Evolutionary conservation across 2,329 filamentous ascomycete genomes (phyloP), one percentile per base, ranked within the genome.

Genomic region (Cryoendolithus antarcticus): DNA sequence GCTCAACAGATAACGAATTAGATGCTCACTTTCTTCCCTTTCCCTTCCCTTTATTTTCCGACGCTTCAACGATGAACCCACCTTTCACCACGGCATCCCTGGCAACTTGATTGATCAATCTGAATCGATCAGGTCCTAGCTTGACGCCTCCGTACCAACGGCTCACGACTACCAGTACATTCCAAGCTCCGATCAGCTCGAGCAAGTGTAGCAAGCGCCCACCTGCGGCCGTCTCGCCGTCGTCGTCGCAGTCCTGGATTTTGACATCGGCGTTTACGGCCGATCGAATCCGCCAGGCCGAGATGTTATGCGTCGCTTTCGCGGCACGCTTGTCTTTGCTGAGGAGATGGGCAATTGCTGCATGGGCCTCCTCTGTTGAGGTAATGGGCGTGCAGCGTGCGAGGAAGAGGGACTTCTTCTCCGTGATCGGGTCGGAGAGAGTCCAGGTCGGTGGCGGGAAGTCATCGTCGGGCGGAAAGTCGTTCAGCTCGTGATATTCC

Each of bases 191-290:
- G 84, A 95, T 95, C 44, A 94, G 64, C 65, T 95, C 86, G 78
- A 98, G 81, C 24, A 98, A 66, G 63, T 93, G 86, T 44, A 96
- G 62, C 54, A 98, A 62, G 32, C 91, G 72, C 0, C 82, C 79
- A 1, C 91, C 91, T 0, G 91, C 91, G 4, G 91, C 91, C 19
- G 83, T 83, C 69, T 98, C 91, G 2, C 91, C 91, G 58, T 98
- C 91, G 53, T 98, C 91, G 53, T 98, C 84, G 56, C 81, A 95
- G 62, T 98, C 91, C 60, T 96, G 88, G 49, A 80, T 86, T n/a
- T 54, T 51, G 32, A 51, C 52, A 4, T 46, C 70, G 4, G 65
- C 64, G 0, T 62, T 52, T 0, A 74, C 75, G 24, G 73, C 75
- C 24, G 24, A 27, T 27, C 24, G 24, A 39, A 96, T 88, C 8